A percentile compares a stretch with the other conserved stretches of the same genome.
phyloP scores from a whole-genome alignment of 805 yeast species.

The Sungouiozyma intestinalis region DNA sequence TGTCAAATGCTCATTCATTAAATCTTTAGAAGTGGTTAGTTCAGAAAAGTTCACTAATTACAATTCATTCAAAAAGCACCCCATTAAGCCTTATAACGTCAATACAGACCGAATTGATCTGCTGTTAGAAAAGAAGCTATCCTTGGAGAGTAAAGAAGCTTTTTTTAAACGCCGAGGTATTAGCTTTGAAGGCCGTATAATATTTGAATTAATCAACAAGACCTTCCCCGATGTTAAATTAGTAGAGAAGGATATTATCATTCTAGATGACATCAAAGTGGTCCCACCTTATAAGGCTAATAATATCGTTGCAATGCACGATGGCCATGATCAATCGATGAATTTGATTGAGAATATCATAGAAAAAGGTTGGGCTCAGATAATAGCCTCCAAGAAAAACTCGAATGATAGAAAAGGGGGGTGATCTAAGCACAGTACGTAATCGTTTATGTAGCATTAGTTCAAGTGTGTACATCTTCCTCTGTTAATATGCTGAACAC shows the following conservation, averaged over 20 bases:
- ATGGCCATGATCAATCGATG: slow-evolving; percentile 26
- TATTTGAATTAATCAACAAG: slow-evolving; percentile 35
- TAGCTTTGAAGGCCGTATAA: slow-evolving; percentile 33
- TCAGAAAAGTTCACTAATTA: slow-evolving; percentile 22
- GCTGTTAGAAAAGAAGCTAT: slow-evolving; percentile 17
- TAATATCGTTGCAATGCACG: slow-evolving; percentile 14
- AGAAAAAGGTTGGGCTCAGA: slow-evolving; percentile 37
- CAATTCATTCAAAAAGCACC: slow-evolving; percentile 25
- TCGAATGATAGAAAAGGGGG: slow-evolving; percentile 42
- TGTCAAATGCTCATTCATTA: slow-evolving; percentile 48
- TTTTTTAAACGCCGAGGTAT: slow-evolving; percentile 30
- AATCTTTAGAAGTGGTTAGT: slow-evolving; percentile 38
- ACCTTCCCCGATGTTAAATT: slow-evolving; percentile 37
- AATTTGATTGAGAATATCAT: slow-evolving; percentile 39
- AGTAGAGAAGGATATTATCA: slow-evolving; percentile 35
- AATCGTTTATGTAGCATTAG: no score
- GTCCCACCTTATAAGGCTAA: slow-evolving; percentile 35
- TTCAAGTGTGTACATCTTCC: no score
- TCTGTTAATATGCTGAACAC: slow-evolving; percentile 15
- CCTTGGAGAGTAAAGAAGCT: slow-evolving; percentile 16
- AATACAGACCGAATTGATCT: slow-evolving; percentile 21
- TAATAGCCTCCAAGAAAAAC: slow-evolving; percentile 18
- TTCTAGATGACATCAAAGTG: slow-evolving; percentile 37
- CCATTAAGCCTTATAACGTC: slow-evolving; percentile 28
- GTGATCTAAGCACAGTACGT: no score